phyloP scores from a whole-genome alignment of 352 stramenopile species.

The Peronosclerospora sorghi region DNA sequence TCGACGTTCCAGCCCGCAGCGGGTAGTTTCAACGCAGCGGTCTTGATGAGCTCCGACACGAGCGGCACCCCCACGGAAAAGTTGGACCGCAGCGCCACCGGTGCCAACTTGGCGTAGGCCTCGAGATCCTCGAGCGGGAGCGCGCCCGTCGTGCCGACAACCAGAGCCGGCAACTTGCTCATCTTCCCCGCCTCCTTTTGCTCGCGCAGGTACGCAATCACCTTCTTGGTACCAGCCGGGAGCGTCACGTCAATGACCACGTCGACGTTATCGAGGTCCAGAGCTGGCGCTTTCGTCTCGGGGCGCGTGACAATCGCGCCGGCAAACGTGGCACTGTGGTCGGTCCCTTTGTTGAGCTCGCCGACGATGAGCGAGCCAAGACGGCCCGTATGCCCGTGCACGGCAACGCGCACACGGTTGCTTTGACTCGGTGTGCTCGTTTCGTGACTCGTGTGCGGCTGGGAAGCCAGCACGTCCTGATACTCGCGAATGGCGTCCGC shows the following conservation, averaged over 20 bases:
- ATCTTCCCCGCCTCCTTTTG: slow-evolving; percentile 55
- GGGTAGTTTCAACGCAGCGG: slow-evolving; percentile 64
- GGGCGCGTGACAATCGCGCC: slow-evolving; percentile 51
- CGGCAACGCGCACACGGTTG: slow-evolving; percentile 42
- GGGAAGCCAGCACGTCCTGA: slow-evolving; percentile 25
- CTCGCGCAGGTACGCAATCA: slow-evolving; percentile 45
- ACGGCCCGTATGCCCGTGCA: slow-evolving; percentile 58
- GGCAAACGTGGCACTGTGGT: slow-evolving; percentile 35
- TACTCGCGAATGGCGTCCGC: slow-evolving; percentile 61
- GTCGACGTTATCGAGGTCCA: slow-evolving; percentile 35
- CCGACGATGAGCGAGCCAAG: slow-evolving; percentile 62
- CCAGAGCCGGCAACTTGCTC: slow-evolving; percentile 54
- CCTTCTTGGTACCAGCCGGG: slow-evolving; percentile 52
- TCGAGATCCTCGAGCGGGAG: slow-evolving; percentile 47
- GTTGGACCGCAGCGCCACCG: slow-evolving; percentile 71
- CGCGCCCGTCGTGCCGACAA: slow-evolving; percentile 64
- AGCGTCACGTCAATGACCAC: slow-evolving; percentile 75
- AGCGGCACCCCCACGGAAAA: slow-evolving; percentile 79
- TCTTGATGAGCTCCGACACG: slow-evolving; percentile 59
- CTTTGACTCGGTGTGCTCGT: slow-evolving; percentile 5
- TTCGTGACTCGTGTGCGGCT: slow-evolving; percentile 14
- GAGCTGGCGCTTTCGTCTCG: slow-evolving; percentile 25
- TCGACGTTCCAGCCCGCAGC: slow-evolving; percentile 70
- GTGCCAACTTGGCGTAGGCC: slow-evolving; percentile 43
- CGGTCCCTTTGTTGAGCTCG: slow-evolving; percentile 40